Evolutionary conservation across 2,329 filamentous ascomycete genomes (phyloP).

Genomic region (Monosporascus sp.): DNA sequence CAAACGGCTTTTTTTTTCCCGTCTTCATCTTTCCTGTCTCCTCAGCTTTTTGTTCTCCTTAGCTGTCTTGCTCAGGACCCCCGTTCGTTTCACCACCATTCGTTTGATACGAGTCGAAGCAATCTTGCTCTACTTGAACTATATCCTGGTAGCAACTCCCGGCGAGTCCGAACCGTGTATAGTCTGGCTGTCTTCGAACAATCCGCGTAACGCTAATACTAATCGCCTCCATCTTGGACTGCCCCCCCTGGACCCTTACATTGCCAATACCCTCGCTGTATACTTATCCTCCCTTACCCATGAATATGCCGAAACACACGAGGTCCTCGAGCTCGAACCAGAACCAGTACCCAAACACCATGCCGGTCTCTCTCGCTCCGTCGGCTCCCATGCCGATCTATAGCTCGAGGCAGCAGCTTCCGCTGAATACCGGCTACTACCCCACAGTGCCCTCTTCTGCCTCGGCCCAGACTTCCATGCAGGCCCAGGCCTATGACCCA

Average conservation of each 20-base stretch:
- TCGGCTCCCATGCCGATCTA: slow-evolving; percentile 36
- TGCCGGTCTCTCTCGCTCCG: slow-evolving; percentile 36
- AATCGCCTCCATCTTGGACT: slow-evolving; percentile 17
- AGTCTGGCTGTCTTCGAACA: neutral
- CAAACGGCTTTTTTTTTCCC: slow-evolving; percentile 16
- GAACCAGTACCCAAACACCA: slow-evolving; percentile 27
- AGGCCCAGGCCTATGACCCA: slow-evolving; percentile 34
- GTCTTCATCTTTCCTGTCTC: slow-evolving; percentile 24
- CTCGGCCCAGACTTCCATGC: slow-evolving; percentile 28
- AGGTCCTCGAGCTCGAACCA: slow-evolving; percentile 35
- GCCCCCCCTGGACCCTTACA: slow-evolving; percentile 9
- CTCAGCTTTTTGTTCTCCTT: slow-evolving; percentile 20
- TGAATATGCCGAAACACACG: slow-evolving; percentile 42
- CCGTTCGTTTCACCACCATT: slow-evolving; percentile 31
- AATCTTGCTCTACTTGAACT: slow-evolving; percentile 6
- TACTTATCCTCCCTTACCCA: slow-evolving; percentile 6
- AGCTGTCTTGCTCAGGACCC: slow-evolving; percentile 9
- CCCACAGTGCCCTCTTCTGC: slow-evolving; percentile 28
- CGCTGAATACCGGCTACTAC: slow-evolving; percentile 34
- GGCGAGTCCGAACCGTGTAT: slow-evolving; percentile 3
- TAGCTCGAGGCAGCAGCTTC: slow-evolving; percentile 36
- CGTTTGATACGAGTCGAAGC: slow-evolving; percentile 38
- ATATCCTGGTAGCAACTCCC: slow-evolving; percentile 3
- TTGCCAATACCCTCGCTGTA: slow-evolving; percentile 13
- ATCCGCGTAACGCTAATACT: slow-evolving; percentile 21